phyloP scores from a whole-genome alignment of 2,329 filamentous ascomycete genomes.

The Dryadomyces sulphureus region DNA sequence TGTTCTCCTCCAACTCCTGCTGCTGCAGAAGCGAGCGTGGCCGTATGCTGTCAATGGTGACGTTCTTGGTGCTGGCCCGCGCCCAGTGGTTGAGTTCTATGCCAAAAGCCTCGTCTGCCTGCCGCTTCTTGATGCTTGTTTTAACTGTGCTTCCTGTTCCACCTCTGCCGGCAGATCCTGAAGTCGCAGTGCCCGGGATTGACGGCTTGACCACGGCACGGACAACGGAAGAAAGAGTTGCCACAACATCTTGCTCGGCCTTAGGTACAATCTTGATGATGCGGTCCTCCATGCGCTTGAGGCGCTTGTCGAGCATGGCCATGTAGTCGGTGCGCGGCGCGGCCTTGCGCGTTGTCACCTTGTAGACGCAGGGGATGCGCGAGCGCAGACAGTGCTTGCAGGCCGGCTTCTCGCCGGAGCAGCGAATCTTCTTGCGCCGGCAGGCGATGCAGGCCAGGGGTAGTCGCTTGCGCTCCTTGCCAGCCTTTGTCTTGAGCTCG shows the following conservation, averaged over 20 bases:
- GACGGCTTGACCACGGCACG: constrained; percentile 76
- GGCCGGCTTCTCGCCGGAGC: constrained; percentile 91
- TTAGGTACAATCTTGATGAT: constrained; percentile 94
- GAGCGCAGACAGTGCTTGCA: constrained; percentile 94
- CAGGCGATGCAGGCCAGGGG: constrained; percentile 93
- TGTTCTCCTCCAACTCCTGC: constrained; percentile 58
- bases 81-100: constrained; percentile 73
- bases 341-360: constrained; percentile 86
- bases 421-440: constrained; percentile 92
- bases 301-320: constrained; percentile 92
- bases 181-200: constrained; percentile 29
- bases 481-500: constrained; percentile 78
- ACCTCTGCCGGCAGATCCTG: neutral
- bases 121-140: constrained; percentile 59
- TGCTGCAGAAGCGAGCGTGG: constrained; percentile 28
- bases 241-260: constrained; percentile 53
- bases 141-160: constrained; percentile 26
- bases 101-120: constrained; percentile 76
- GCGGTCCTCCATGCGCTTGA: constrained; percentile 95
- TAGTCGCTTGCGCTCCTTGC: constrained; percentile 86
- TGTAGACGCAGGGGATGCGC: constrained; percentile 92
- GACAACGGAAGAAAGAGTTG: constrained; percentile 42
- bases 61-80: constrained; percentile 38
- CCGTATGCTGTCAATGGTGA: constrained; percentile 17
- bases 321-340: constrained; percentile 95